These are phyloP conservation scores for Cladophialophora immunda DNA, from an alignment of 2,329 filamentous ascomycete species.

Conservation along the genomic window DNA sequence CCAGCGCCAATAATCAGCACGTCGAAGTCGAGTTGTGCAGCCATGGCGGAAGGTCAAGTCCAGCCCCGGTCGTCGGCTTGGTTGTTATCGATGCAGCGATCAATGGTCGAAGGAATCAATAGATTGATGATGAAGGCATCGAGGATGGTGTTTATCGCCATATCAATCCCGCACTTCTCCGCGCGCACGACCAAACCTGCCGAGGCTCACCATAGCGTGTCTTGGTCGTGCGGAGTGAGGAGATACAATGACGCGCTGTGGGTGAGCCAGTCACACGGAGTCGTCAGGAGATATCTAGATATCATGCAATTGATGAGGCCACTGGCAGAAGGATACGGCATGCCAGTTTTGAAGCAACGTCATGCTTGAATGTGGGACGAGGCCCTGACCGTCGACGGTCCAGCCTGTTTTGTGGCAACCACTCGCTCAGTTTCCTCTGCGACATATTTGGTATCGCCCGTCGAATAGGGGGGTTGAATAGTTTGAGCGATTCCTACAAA, in stretches of 20 bases:
- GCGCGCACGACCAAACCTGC: not conserved
- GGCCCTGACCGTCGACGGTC: no score
- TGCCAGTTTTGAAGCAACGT: no score
- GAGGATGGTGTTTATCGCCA: not conserved
- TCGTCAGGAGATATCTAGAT: no score
- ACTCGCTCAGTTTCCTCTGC: no score
- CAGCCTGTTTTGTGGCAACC: no score
- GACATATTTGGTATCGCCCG: no score
- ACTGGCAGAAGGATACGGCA: no score
- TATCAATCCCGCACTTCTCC: not conserved
- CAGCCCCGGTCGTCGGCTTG: not conserved
- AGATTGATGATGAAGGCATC: not conserved
- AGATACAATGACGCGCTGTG: not conserved
- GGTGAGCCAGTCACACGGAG: no score
- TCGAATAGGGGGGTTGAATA: no score
- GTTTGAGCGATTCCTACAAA: no score
- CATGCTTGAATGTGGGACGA: no score
- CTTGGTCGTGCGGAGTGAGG: slow-evolving; percentile 1
- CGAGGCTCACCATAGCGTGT: slow-evolving; percentile 3
- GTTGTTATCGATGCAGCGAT: not conserved
- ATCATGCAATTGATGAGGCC: no score
- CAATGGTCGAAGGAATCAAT: not conserved
- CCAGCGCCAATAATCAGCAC: slow-evolving; percentile 53
- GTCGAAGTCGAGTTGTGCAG: slow-evolving; percentile 48
- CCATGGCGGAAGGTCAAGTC: not conserved